Base-by-base conservation (phyloP, 306 rosid species). In the Senna tora region DNA sequence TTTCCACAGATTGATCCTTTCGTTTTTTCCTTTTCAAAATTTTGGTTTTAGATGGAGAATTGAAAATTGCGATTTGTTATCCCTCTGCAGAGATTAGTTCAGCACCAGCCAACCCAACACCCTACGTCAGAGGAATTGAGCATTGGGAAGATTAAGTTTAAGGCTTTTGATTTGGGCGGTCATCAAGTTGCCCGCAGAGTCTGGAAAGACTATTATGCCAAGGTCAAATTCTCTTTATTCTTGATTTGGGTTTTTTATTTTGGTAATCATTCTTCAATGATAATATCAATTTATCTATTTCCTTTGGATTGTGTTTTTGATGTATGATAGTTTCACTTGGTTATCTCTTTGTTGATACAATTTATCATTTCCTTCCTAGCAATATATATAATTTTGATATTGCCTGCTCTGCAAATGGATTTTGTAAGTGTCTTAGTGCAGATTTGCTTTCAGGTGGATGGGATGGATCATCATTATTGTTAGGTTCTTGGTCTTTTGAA, bases 111-210 rank as follows among this genome's bases (percentile, higher is more conserved):
- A 51, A 88, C 94, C 70, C 96, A 90, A 75, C 84, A 90, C 55
- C 96, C 94, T 67, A 90, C 94, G 56, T 90, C 94, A 5, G 96
- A 90, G 85, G 96, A 90, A 80, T 69, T 90, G 83, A 88, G 92
- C 83, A 90, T 90, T 45, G 96, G 96, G 80, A 72, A 78, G 81
- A 90, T 90, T 77, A 90, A 90, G 82, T 90, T 90, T 76, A 90
- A 90, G 72, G 96, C 96, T 67, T 90, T 90, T 65, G 96, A 90
- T 88, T 86, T 90, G 92, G 96, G 96, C 32, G 96, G 96, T 7
- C 96, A 88, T 56, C 92, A 86, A 79, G 84, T 90, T 77, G 93
- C 96, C 78, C 93, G 96, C 34, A 81, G 96, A 81, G 96, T 90
- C 71, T 90, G 96, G 96, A 90, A 86, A 82, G 96, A 90, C 80